Evolutionary conservation across 2,329 filamentous ascomycete genomes (phyloP), one percentile per base, ranked within the genome.

Genomic region (Aspergillus thermomutatus): DNA sequence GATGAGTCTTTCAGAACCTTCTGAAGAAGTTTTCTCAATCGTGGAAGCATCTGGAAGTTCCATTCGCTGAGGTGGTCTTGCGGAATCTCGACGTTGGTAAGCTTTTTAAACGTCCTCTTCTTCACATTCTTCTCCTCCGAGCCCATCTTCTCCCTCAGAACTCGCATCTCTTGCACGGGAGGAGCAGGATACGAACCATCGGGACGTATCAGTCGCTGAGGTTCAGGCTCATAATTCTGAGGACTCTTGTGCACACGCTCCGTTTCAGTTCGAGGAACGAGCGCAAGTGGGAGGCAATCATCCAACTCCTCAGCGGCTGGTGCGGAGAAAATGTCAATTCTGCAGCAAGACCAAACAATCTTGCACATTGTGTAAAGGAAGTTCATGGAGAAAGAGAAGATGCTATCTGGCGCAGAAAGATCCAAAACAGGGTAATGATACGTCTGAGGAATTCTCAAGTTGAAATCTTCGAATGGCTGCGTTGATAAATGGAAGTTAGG

Each of bases 1-100:
- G 79, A 74, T 0, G 83, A 84, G 43, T 85, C 82, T 58, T 79
- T 81, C 17, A 87, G 70, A 6, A 83, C 80, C 59, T 82, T 83
- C 63, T 85, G 80, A 11, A 86, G 75, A 23, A 87, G 77, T 23
- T 82, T 81, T 58, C 83, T 81, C 14, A 88, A 70, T 41, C 81
- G 80, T 8, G 83, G 82, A 60, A 85, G 80, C 68, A 85, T 78
- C 9, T 77, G 77, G 21, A 77, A 77, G 58, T 87, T 83, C 83
- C 85, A 88, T 49, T 84, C 76, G 46, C 83, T 78, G 2, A 85
- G 69, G 56, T 84, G 78, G 3, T 76, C 73, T 47, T 82, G 76
- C 0, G 83, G 77, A n/a, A 87, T 81, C 26, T 82, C 80, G 25
- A 84, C 61, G 46, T 77, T 71, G 10, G 76, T 70, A 60, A 79